Conservation (phyloP, 441 rosid species). For the Pelargonium fulgidum region DNA sequence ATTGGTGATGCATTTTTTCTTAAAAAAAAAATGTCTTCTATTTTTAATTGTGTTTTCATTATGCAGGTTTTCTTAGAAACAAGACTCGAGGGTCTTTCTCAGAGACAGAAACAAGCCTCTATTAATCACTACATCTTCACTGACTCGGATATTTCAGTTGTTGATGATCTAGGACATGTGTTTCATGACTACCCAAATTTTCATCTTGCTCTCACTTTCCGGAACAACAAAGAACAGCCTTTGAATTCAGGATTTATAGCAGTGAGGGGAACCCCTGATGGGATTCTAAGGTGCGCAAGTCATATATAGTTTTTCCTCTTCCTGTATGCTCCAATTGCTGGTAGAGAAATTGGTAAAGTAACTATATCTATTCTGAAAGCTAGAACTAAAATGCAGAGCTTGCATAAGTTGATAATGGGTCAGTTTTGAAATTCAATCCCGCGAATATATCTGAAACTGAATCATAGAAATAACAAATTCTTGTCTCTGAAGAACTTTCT, state of each 20-base stretch:
- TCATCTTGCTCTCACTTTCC: conserved; percentile 79
- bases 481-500: no score
- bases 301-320: background rate
- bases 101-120: conserved; percentile 20
- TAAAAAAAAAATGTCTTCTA: background rate
- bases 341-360: background rate
- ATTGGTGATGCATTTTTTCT: background rate
- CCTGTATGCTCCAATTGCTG: background rate
- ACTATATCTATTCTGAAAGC: background rate
- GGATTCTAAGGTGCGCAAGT: conserved; percentile 52
- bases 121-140: conserved; percentile 66
- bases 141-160: conserved; percentile 82
- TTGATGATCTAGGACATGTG: conserved; percentile 54
- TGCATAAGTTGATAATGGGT: no score
- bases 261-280: conserved; percentile 75
- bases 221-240: conserved; percentile 90
- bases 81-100: conserved; percentile 43
- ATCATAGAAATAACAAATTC: no score
- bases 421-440: no score
- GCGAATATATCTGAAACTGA: no score
- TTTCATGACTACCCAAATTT: conserved; percentile 54
- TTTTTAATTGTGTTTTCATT: conserved; percentile 10
- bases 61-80: conserved; percentile 60
- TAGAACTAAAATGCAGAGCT: background rate
- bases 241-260: conserved; percentile 92